These are phyloP conservation scores for Colletotrichum sp. DNA, from an alignment of 2,329 filamentous ascomycete species.

Conservation along the genomic window DNA sequence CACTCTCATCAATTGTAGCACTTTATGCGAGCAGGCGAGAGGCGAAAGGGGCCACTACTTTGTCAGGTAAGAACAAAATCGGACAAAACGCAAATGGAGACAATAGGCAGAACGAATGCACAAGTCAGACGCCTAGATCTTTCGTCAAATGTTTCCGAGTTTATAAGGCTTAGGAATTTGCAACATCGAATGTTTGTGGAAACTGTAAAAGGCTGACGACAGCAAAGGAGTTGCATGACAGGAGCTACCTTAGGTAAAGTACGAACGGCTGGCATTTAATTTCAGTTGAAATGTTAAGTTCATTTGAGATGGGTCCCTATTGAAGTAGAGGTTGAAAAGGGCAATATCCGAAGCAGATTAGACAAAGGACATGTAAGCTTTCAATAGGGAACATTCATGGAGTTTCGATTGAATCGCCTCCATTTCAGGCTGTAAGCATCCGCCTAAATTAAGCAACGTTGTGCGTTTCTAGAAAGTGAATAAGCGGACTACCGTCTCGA, in stretches of 20 bases:
- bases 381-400: no score
- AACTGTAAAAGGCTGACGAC: neutral
- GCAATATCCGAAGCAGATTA: no score
- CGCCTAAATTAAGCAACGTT: no score
- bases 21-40: neutral
- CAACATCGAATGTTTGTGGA: neutral
- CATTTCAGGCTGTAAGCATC: no score
- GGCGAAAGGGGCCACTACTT: neutral
- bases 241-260: neutral
- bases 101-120: neutral
- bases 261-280: neutral
- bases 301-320: fast-evolving
- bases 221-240: neutral
- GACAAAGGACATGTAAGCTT: no score
- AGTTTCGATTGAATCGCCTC: no score
- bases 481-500: no score
- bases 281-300: neutral
- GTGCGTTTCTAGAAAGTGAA: no score
- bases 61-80: no score
- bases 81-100: neutral
- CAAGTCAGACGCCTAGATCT: neutral
- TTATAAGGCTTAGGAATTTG: neutral
- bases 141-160: neutral
- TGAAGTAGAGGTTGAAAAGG: no score
- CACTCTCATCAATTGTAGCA: neutral